Evolutionary conservation across 2,329 filamentous ascomycete species (phyloP).

Genomic region (Eutypa lata): DNA sequence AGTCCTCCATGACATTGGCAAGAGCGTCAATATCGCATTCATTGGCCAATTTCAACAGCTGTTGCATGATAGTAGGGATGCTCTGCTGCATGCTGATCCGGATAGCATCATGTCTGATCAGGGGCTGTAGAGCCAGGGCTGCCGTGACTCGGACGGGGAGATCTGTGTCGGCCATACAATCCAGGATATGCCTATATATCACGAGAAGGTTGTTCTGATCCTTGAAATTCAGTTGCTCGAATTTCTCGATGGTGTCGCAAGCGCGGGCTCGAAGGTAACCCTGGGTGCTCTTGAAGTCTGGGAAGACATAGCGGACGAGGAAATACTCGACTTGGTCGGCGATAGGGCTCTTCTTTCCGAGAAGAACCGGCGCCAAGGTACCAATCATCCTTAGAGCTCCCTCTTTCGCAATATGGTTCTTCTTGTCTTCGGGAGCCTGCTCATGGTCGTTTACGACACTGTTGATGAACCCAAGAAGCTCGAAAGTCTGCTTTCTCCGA

Average conservation of each 20-base stretch:
- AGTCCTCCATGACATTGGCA: constrained; percentile 99
- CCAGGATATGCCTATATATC: constrained; percentile 94
- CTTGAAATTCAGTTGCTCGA: constrained; percentile 95
- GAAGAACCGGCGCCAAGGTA: constrained; percentile 86
- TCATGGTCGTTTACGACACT: constrained; percentile 93
- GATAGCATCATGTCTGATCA: constrained; percentile 94
- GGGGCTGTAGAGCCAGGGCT: constrained; percentile 86
- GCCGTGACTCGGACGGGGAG: constrained; percentile 93
- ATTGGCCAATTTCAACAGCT: constrained; percentile 92
- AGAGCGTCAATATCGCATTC: constrained; percentile 97
- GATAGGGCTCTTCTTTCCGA: constrained; percentile 97
- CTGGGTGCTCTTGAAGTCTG: constrained; percentile 89
- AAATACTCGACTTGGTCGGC: constrained; percentile 98
- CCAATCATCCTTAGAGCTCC: constrained; percentile 96
- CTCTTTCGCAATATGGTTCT: constrained; percentile 93
- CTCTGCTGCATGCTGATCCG: constrained; percentile 94
- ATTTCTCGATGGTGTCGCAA: constrained; percentile 97
- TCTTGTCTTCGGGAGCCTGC: constrained; percentile 76
- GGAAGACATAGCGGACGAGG: constrained; percentile 96
- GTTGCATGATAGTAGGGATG: constrained; percentile 99
- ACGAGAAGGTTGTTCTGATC: constrained; percentile 92
- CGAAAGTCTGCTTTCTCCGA: constrained; percentile 92
- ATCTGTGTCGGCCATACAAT: constrained; percentile 93
- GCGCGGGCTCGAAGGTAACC: constrained; percentile 92
- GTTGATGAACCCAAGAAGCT: constrained; percentile 93